phyloP scores from a whole-genome alignment of 2,329 filamentous ascomycete genomes.

The Westerdykella aurantiaca region DNA sequence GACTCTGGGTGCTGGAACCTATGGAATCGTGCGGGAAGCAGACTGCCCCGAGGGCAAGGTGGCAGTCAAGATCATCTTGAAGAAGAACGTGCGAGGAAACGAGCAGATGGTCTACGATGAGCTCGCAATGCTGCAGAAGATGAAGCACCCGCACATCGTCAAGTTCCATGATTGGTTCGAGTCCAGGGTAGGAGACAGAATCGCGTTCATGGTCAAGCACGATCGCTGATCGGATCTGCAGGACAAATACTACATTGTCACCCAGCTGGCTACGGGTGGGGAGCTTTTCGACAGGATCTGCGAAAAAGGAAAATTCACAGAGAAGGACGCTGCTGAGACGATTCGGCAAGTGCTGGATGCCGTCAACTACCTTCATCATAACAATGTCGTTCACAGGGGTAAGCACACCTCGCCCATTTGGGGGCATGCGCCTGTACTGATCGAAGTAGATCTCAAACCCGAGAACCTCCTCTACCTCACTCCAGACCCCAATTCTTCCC shows the following conservation, averaged over 20 bases:
- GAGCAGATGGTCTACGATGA: conserved; percentile 99
- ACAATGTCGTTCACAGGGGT: conserved; percentile 96
- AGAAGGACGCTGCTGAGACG: conserved; percentile 94
- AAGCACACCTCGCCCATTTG: conserved; percentile 15
- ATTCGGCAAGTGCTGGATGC: conserved; percentile 91
- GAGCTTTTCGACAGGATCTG: conserved; percentile 98
- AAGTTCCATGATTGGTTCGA: conserved; percentile 99
- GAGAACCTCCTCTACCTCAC: conserved; percentile 96
- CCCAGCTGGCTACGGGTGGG: conserved; percentile 88
- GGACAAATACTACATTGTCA: conserved; percentile 99
- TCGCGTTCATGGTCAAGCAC: neutral
- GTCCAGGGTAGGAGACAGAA: conserved; percentile 64
- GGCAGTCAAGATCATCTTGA: conserved; percentile 97
- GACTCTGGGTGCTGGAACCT: conserved; percentile 92
- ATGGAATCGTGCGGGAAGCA: conserved; percentile 95
- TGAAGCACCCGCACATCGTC: conserved; percentile 94
- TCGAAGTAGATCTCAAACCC: conserved; percentile 76
- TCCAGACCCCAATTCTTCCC: conserved; percentile 66
- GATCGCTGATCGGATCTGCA: conserved; percentile 37
- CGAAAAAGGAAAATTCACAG: conserved; percentile 95
- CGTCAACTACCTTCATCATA: conserved; percentile 88
- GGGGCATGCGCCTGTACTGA: conserved; percentile 16
- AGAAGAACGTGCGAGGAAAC: conserved; percentile 98
- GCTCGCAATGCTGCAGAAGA: conserved; percentile 81
- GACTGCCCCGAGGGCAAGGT: conserved; percentile 80